Base-by-base conservation (phyloP, 1,139 yeast genomes). In the Blastobotrys elegans region DNA sequence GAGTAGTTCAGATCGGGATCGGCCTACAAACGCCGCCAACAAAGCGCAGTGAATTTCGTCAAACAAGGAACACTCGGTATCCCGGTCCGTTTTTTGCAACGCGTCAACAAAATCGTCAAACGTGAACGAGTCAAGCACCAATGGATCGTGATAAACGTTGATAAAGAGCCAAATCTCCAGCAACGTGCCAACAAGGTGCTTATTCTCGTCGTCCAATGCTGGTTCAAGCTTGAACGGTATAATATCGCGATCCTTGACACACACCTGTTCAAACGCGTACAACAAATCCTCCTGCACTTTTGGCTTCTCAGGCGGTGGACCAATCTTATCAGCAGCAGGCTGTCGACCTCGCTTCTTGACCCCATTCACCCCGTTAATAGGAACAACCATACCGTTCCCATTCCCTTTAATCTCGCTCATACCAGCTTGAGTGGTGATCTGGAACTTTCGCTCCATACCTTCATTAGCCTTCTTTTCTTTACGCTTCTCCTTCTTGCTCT, bases 81-180 rank as follows among this genome's bases (percentile, higher is more conserved):
- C 73, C 39, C 73, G 73, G 40, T 74, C 72, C 35, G 65, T 60
- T 47, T 53, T 78, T 11, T 74, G 73, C 68, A 87, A 69, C 1
- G 84, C 81, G 50, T 78, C 79, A 4, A 84, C 62, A 59, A 80
- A 84, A 60, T 85, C 94, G 64, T 87, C 95, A 68, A 84, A 84
- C 0, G 94, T 82, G 56, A 86, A 83, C 0, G 85, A 77, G 59
- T 84, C 90, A 18, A 87, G 69, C 14, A 75, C 64, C 43, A 85
- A 68, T 1, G 86, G 80, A 29, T 74, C 74, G 56, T 80, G 80
- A 60, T 82, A 87, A 46, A 85, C 76, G 60, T 86, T 86, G 41
- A 86, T 66, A 56, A 87, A 87, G 5, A 79, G 70, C 95, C 95
- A 87, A 3, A 76, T 66, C 61, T 84, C 90, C 32, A 87, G 55